Base-by-base conservation (phyloP, 2,329 filamentous ascomycete species). In the Mollisia scopiformis region DNA sequence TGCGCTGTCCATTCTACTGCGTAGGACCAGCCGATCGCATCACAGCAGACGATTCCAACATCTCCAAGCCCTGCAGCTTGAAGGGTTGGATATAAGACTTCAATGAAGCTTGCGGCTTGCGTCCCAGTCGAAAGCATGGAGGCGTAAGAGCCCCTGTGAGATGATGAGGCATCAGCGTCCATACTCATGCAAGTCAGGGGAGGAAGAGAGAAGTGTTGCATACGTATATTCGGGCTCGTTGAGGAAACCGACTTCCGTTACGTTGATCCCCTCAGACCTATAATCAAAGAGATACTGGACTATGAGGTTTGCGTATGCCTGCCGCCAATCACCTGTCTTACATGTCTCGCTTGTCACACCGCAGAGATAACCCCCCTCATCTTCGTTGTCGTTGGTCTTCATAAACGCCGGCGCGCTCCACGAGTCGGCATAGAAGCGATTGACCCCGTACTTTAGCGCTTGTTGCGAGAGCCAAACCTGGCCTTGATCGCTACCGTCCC, bases 401-500 rank as follows among this genome's bases (percentile, higher is more conserved):
- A 53, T 53, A 21, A 53, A 53, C 3, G 30, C 50, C 4, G 50
- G 50, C 14, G 50, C 50, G 19, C 30, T 37, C 50, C 31, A 53
- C 4, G 50, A 30, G 27, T 53, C 21, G 1, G 50, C 50, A 21
- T 53, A 53, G 30, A 53, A 16, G 4, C 7, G 75, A 43, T 74
- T 83, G 13, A 81, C 75, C 2, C 78, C 76, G 59, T 77, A 76
- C 4, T 37, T 68, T 27, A 41, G 49, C 14, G 82, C 82, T 68
- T 82, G 74, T 69, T 84, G 75, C 4, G 78, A 77, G 43, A 86
- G 74, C 72, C 77, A 84, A 14, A 85, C 70, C 72, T 85, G 83
- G 6, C 80, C 80, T 14, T 73, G 72, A 56, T 83, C 79, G 53
- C 79, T 76, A 14, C 71, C 72, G 62, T 82, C 78, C 75, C 79